Evolutionary conservation across 1,284 basidiomycete genomes (phyloP).

Genomic region (Trametes pubescens): DNA sequence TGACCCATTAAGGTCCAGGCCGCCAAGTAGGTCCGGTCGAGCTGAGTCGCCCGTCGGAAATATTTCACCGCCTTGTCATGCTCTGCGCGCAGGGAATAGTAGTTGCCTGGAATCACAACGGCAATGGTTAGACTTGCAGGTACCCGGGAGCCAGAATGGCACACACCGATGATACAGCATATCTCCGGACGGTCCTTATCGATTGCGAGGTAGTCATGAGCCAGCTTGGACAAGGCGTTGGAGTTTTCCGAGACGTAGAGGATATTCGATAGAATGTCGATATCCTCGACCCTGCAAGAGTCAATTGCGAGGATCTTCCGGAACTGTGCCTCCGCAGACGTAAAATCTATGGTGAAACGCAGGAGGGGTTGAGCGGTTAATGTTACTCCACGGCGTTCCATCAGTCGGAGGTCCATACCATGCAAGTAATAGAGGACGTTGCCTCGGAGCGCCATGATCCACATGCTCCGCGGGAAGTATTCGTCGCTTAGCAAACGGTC

Average conservation of each 20-base stretch:
- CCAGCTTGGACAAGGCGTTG: constrained; percentile 89
- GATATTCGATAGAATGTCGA: constrained; percentile 97
- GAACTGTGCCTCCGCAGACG: constrained; percentile 84
- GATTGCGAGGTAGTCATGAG: constrained; percentile 88
- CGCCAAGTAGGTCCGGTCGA: constrained; percentile 93
- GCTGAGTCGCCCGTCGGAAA: constrained; percentile 92
- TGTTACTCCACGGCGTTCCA: constrained; percentile 12
- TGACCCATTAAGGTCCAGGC: constrained; percentile 99
- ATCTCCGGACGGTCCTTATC: constrained; percentile 95
- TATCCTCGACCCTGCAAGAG: constrained; percentile 92
- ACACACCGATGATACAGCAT: constrained; percentile 91
- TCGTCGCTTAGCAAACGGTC: constrained; percentile 75
- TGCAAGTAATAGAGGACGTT: constrained; percentile 91
- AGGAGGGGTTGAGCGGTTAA: constrained; percentile 16
- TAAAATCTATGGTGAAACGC: constrained; percentile 70
- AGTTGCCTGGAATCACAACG: constrained; percentile 74
- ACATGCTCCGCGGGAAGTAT: constrained; percentile 85
- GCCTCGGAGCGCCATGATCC: constrained; percentile 88
- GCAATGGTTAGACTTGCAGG: constrained; percentile 1
- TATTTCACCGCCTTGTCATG: constrained; percentile 97
- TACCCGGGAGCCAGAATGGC: constrained; percentile 1
- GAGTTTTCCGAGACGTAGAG: constrained; percentile 94
- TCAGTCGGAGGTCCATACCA: constrained; percentile 54
- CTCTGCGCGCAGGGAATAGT: constrained; percentile 92
- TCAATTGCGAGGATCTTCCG: constrained; percentile 83